A percentile compares a stretch with the other conserved stretches of the same genome.
Conservation (phyloP, 352 stramenopile genomes). For the Phytophthora nicotianae region DNA sequence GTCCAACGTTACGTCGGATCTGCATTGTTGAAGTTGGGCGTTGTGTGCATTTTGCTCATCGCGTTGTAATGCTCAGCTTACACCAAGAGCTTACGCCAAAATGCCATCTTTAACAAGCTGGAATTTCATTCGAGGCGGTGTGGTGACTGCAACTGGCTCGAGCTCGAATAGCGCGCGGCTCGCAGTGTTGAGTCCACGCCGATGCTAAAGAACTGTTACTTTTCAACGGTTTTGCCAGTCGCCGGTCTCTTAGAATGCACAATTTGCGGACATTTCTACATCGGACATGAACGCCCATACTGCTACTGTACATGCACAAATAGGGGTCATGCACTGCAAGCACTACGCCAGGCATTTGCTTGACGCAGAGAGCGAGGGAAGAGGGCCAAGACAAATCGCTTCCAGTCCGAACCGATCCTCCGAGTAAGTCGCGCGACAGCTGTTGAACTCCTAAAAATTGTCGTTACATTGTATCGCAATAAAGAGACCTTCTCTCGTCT, state of each 20-base stretch:
- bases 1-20: constrained; percentile 4
- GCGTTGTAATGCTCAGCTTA: constrained; percentile 15
- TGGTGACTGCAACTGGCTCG: background rate
- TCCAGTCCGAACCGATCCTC: constrained; percentile 28
- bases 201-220: constrained; percentile 11
- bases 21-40: constrained; percentile 24
- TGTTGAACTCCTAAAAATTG: constrained; percentile 1
- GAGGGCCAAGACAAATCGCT: constrained; percentile 1
- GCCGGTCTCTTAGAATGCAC: background rate
- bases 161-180: background rate
- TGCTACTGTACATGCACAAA: too few species aligned
- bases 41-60: constrained; percentile 12
- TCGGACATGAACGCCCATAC: too few species aligned
- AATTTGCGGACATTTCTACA: too few species aligned
- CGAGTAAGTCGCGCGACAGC: constrained; percentile 3
- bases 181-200: too few species aligned
- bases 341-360: constrained; percentile 3
- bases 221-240: constrained; percentile 28
- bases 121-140: constrained; percentile 33
- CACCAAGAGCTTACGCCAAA: constrained; percentile 1
- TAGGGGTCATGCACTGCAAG: constrained; percentile 5
- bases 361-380: constrained; percentile 3
- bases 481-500: background rate
- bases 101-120: background rate
- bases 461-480: constrained; percentile 17